These are phyloP conservation scores for Kwoniella botswanensis DNA, from an alignment of 768 basidiomycete genomes.

Conservation along the genomic window DNA sequence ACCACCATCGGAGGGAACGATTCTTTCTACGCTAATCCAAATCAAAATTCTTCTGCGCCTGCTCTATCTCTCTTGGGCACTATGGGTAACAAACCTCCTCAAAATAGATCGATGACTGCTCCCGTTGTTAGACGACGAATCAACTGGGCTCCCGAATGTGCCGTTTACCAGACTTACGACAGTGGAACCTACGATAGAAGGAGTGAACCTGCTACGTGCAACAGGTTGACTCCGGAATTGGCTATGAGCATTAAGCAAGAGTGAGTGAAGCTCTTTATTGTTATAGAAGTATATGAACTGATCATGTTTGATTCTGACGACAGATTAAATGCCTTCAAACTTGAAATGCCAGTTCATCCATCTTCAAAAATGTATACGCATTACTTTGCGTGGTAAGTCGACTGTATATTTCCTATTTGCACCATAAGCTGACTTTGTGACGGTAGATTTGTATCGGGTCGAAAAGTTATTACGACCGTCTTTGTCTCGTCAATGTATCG, in stretches of 20 bases:
- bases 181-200: conserved; percentile 87
- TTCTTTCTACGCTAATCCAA: conserved; percentile 75
- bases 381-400: conserved; percentile 50
- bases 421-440: not conserved
- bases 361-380: conserved; percentile 76
- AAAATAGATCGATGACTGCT: conserved; percentile 69
- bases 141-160: conserved; percentile 87
- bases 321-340: conserved; percentile 90
- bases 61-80: conserved; percentile 68
- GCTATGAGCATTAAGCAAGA: conserved; percentile 88
- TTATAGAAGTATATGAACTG: not conserved
- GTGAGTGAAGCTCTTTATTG: conserved; percentile 22
- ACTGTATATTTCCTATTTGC: not conserved
- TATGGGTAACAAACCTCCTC: conserved; percentile 35
- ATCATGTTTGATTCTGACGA: conserved; percentile 1
- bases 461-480: not conserved
- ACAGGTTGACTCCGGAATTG: conserved; percentile 87
- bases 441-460: not conserved
- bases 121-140: conserved; percentile 67
- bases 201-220: conserved; percentile 96
- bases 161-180: conserved; percentile 97
- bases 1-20: conserved; percentile 15
- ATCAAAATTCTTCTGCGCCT: conserved; percentile 85
- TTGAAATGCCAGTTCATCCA: conserved; percentile 99
- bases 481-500: not conserved